Evolutionary conservation across 495 filamentous ascomycete species (phyloP).

Genomic region (Xylaria nigripes): DNA sequence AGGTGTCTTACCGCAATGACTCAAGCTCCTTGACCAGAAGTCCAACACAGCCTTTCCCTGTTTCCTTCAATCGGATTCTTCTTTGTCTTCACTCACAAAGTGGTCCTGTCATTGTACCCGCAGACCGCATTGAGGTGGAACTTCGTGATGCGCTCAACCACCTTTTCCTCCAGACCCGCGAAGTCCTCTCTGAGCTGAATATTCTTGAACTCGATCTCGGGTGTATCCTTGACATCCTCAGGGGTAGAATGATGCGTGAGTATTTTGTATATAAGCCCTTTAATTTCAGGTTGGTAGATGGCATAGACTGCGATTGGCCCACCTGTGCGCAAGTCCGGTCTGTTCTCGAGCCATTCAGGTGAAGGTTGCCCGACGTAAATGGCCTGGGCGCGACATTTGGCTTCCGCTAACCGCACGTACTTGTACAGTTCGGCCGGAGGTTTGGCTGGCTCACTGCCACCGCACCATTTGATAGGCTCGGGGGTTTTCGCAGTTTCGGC

Average conservation of each 20-base stretch:
- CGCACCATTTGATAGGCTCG: too few relatives aligned
- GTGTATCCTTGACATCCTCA: background rate
- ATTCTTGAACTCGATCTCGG: background rate
- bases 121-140: slow-evolving; percentile 9
- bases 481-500: too few relatives aligned
- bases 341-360: background rate
- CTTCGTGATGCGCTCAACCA: background rate
- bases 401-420: background rate
- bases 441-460: background rate
- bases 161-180: slow-evolving; percentile 1
- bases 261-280: slow-evolving; percentile 1
- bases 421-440: slow-evolving; percentile 1
- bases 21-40: too few relatives aligned
- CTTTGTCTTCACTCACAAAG: slow-evolving; percentile 6
- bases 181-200: slow-evolving; percentile 5
- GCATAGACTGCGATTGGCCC: slow-evolving; percentile 5
- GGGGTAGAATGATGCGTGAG: background rate
- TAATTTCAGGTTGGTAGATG: background rate
- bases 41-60: too few relatives aligned
- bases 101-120: slow-evolving; percentile 5
- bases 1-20: too few relatives aligned
- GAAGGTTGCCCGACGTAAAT: slow-evolving; percentile 7
- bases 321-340: background rate
- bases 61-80: too few relatives aligned
- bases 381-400: slow-evolving; percentile 9